A percentile compares a stretch with the other conserved stretches of the same genome.
Evolutionary conservation across 208 protist genomes (phyloP).

Genomic region (Leishmania lainsoni): DNA sequence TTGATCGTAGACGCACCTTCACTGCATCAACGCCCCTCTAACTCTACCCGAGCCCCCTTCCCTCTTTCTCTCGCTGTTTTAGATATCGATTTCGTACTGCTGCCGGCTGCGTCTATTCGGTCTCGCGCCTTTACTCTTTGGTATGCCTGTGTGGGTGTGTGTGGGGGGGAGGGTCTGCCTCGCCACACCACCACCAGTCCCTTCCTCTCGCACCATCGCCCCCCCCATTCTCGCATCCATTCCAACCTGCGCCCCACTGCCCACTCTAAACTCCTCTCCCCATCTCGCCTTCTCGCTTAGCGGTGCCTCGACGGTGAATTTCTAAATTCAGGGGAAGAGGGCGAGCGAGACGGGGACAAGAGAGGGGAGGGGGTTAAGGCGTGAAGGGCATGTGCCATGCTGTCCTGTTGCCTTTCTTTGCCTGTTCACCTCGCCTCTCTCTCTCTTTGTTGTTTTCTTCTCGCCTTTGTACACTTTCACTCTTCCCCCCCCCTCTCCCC

Average conservation of each 20-base stretch:
- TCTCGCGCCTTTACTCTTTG: background rate
- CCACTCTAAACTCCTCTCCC: background rate
- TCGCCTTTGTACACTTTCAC: background rate
- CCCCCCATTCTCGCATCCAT: background rate
- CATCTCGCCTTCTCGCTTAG: background rate
- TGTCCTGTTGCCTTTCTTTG: background rate
- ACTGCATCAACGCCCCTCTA: background rate
- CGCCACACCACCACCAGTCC: background rate
- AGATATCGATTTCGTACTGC: background rate
- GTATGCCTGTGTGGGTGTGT: background rate
- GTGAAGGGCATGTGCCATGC: background rate
- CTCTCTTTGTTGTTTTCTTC: background rate
- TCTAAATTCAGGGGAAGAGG: conserved; percentile 13
- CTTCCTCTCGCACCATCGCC: background rate
- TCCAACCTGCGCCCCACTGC: no score
- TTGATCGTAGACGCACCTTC: background rate
- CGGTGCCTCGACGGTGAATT: conserved; percentile 9
- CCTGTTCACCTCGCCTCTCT: background rate
- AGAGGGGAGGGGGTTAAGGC: background rate
- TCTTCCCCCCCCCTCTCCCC: background rate
- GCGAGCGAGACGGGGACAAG: background rate
- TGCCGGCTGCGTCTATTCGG: background rate
- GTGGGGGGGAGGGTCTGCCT: background rate
- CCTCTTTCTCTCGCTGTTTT: background rate
- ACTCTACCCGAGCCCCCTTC: background rate